phyloP scores from a whole-genome alignment of 495 filamentous ascomycete species.

The Pyrenopolyporus hunteri region DNA sequence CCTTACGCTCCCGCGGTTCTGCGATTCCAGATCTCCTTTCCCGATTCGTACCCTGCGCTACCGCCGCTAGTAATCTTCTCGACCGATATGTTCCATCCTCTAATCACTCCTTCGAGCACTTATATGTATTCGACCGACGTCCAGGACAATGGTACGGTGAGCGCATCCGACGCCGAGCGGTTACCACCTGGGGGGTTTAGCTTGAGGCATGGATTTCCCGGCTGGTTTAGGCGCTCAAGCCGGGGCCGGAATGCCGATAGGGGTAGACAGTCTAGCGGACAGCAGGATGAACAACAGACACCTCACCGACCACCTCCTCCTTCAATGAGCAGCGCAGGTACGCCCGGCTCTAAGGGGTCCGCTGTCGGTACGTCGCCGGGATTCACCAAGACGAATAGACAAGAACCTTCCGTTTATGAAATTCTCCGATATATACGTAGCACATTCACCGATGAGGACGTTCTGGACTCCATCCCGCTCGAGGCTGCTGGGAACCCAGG shows the following conservation, averaged over 20 bases:
- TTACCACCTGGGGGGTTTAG: conserved; percentile 87
- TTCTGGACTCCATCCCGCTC: conserved; percentile 79
- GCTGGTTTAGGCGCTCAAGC: conserved; percentile 71
- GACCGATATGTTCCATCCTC: conserved; percentile 92
- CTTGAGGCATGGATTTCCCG: conserved; percentile 85
- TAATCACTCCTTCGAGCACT: conserved; percentile 87
- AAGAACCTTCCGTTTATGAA: conserved; percentile 58
- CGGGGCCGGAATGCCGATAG: conserved; percentile 33
- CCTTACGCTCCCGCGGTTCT: conserved; percentile 88
- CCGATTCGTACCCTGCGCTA: conserved; percentile 74
- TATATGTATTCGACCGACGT: conserved; percentile 85
- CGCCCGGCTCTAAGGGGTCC: conserved; percentile 44
- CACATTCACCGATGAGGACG: conserved; percentile 75
- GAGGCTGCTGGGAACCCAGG: conserved; percentile 85
- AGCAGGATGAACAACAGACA: conserved; percentile 32
- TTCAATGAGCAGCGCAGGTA: conserved; percentile 39
- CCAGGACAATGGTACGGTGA: conserved; percentile 71
- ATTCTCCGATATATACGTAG: conserved; percentile 81
- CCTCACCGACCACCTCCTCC: conserved; percentile 44
- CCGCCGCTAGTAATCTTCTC: conserved; percentile 86
- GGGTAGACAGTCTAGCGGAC: conserved; percentile 35
- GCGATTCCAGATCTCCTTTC: conserved; percentile 88
- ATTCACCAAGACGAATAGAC: conserved; percentile 33
- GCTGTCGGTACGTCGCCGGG: conserved; percentile 37
- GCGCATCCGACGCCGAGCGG: conserved; percentile 78